A percentile compares a stretch with the other conserved stretches of the same genome.
Evolutionary conservation across 2,329 filamentous ascomycete species (phyloP).

Genomic region (Onygenales sp.): DNA sequence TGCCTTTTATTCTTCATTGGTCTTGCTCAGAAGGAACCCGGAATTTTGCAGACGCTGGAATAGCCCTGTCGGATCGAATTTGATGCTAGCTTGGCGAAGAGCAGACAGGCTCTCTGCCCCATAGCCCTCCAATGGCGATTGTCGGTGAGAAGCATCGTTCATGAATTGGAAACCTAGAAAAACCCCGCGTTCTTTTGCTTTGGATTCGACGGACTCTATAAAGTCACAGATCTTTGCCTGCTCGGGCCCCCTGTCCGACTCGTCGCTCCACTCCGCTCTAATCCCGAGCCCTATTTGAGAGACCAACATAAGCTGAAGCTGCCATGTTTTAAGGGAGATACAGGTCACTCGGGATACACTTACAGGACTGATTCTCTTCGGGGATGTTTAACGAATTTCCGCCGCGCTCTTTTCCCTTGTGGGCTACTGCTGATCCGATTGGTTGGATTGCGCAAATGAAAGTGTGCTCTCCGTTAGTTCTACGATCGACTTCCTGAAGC

Average conservation of each 20-base stretch:
- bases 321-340: no score
- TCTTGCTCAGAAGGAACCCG: constrained; percentile 11
- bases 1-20: no score
- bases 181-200: not conserved
- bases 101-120: constrained; percentile 13
- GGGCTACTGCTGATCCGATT: not conserved
- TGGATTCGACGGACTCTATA: not conserved
- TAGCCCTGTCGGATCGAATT: constrained; percentile 17
- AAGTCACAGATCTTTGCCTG: no score
- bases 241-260: no score
- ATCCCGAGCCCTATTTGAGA: no score
- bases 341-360: not conserved
- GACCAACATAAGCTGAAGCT: no score
- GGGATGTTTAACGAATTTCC: not conserved
- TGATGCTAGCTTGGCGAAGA: constrained; percentile 13
- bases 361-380: not conserved
- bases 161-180: constrained; percentile 13
- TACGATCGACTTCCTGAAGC: not conserved
- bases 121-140: constrained; percentile 19
- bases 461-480: not conserved
- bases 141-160: constrained; percentile 17
- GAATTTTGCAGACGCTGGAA: constrained; percentile 20
- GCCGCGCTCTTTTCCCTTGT: not conserved
- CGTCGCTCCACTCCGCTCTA: no score
- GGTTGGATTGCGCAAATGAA: not conserved